Evolutionary conservation across 768 basidiomycete species (phyloP).

Genomic region (Mycena crocata): DNA sequence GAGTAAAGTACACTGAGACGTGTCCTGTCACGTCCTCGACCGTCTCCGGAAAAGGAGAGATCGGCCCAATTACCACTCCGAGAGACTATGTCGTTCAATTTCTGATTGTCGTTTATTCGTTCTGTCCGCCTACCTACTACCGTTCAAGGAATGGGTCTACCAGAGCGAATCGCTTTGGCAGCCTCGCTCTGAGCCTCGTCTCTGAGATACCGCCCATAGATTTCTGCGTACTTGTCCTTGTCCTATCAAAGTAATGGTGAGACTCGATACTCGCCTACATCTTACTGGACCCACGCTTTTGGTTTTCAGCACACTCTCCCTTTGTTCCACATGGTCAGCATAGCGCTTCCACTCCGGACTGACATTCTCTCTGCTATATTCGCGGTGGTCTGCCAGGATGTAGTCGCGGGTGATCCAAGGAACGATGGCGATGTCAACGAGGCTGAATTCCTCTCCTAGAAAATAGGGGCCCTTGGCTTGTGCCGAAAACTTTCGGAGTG

Average conservation of each 20-base stretch:
- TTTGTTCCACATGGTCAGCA: constrained; percentile 45
- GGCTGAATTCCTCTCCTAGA: constrained; percentile 57
- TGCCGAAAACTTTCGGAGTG: constrained; percentile 49
- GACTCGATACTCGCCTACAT: neutral
- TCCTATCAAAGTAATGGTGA: constrained; percentile 42
- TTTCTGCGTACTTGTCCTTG: constrained; percentile 55
- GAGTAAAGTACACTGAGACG: too few species aligned
- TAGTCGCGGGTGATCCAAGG: constrained; percentile 62
- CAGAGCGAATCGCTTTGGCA: constrained; percentile 62
- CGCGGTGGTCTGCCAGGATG: constrained; percentile 55
- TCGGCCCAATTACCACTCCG: too few species aligned
- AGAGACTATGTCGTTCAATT: too few species aligned
- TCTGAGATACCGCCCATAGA: constrained; percentile 66
- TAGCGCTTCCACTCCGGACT: constrained; percentile 54
- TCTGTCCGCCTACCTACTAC: too few species aligned
- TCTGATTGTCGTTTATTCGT: too few species aligned
- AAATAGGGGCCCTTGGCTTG: constrained; percentile 60
- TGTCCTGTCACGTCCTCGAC: too few species aligned
- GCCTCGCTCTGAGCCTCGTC: constrained; percentile 67
- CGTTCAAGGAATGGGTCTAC: constrained; percentile 52
- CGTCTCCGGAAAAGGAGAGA: too few species aligned
- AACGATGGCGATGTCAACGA: constrained; percentile 60
- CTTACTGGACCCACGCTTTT: constrained; percentile 41
- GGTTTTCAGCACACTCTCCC: constrained; percentile 56
- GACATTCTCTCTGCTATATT: constrained; percentile 49